phyloP scores from a whole-genome alignment of 306 rosid genomes.

The Vicia sativa region DNA sequence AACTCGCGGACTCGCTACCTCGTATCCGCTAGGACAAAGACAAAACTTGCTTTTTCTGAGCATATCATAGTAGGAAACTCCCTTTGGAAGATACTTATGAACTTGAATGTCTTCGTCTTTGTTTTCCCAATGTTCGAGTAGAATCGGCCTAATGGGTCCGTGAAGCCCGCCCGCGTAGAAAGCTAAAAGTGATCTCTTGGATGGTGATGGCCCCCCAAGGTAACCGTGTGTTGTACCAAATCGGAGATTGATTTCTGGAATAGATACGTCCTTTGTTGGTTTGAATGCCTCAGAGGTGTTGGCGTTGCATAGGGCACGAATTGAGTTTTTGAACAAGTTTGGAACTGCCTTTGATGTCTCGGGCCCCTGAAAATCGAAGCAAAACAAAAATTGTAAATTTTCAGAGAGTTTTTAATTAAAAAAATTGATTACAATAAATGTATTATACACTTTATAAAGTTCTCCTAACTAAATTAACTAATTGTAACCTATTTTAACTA shows the following conservation, averaged over 20 bases:
- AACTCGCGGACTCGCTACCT: conserved; percentile 90
- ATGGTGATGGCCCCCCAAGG: conserved; percentile 82
- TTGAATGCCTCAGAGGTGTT: conserved; percentile 91
- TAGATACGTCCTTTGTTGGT: conserved; percentile 76
- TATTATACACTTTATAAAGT: neutral
- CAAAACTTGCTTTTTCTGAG: conserved; percentile 77
- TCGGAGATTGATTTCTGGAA: conserved; percentile 83
- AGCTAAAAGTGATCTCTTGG: conserved; percentile 63
- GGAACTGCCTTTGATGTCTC: conserved; percentile 59
- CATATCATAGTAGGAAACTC: conserved; percentile 74
- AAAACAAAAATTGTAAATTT: neutral
- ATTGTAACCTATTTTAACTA: neutral
- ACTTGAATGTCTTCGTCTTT: conserved; percentile 67
- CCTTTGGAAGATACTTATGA: conserved; percentile 80
- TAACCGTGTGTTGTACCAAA: conserved; percentile 59
- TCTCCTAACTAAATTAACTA: neutral
- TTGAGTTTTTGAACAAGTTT: conserved; percentile 57
- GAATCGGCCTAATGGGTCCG: conserved; percentile 63
- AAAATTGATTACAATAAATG: neutral
- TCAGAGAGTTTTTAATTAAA: neutral
- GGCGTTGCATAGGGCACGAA: conserved; percentile 85
- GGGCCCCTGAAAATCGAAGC: conserved; percentile 65
- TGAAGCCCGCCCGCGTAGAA: conserved; percentile 95
- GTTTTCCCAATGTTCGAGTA: conserved; percentile 88
- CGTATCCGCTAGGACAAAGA: conserved; percentile 94